A percentile compares a stretch with the other conserved stretches of the same genome.
Evolutionary conservation across 139 green algal species (phyloP).

Genomic region (Chlorella sp.): DNA sequence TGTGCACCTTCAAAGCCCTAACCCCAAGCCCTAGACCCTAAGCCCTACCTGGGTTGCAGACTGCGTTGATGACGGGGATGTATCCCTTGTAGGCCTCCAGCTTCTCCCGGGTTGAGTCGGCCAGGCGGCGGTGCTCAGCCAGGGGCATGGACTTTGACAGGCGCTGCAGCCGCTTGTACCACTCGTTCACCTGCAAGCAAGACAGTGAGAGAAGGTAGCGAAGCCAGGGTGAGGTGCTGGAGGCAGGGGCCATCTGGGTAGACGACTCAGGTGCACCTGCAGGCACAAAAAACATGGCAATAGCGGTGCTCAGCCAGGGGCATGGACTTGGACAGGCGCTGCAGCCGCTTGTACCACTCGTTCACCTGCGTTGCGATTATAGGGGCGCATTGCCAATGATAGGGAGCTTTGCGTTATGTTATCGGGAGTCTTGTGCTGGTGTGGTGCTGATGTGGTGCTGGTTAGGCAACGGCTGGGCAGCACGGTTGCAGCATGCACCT

Average conservation of each 20-base stretch:
- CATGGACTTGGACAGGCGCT: background rate
- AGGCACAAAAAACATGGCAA: no score
- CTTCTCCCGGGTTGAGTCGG: conserved; percentile 25
- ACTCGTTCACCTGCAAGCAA: conserved; percentile 19
- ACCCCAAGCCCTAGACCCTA: no score
- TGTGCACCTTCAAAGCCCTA: no score
- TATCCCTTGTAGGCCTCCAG: conserved; percentile 41
- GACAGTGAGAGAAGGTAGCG: conserved; percentile 9
- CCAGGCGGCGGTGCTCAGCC: conserved; percentile 25
- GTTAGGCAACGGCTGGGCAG: no score
- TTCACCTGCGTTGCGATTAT: no score
- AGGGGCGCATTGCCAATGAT: background rate
- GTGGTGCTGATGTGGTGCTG: no score
- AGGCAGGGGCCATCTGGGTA: no score
- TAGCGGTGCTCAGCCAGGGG: no score
- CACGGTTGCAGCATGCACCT: no score
- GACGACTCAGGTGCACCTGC: no score
- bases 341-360: conserved; percentile 21
- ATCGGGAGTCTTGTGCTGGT: no score
- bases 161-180: conserved; percentile 25
- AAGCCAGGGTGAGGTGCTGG: background rate
- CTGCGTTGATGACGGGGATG: conserved; percentile 30
- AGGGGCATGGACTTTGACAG: conserved; percentile 28
- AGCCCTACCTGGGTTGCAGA: conserved; percentile 57
- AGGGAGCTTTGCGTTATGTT: no score